Evolutionary conservation across 352 stramenopile species (phyloP).

Genomic region (Phytopythium helicoides): DNA sequence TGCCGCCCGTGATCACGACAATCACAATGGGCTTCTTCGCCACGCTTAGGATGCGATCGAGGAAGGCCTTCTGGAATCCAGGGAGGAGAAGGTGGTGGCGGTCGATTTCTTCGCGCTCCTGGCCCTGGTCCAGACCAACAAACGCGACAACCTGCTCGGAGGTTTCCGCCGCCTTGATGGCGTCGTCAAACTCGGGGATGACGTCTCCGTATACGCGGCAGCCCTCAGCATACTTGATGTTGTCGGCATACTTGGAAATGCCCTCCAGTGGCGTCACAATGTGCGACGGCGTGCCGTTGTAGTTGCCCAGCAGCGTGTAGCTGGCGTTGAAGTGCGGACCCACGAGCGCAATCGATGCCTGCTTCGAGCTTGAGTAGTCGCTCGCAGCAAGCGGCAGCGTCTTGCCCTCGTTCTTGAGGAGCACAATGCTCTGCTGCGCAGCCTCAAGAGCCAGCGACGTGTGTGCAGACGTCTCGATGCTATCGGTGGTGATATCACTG

Average conservation of each 20-base stretch:
- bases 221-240: conserved; percentile 36
- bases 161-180: conserved; percentile 27
- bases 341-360: conserved; percentile 52
- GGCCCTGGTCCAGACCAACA: conserved; percentile 57
- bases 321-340: conserved; percentile 76
- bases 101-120: conserved; percentile 73
- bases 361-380: conserved; percentile 12
- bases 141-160: conserved; percentile 57
- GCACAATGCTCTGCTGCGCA: conserved; percentile 71
- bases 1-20: conserved; percentile 79
- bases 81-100: conserved; percentile 55
- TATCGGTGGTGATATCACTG: conserved; percentile 38
- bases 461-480: conserved; percentile 56
- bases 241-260: conserved; percentile 24
- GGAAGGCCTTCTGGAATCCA: conserved; percentile 57
- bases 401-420: conserved; percentile 86
- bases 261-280: conserved; percentile 64
- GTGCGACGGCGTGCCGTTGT: conserved; percentile 53
- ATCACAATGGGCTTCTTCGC: conserved; percentile 61
- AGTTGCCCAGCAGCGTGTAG: conserved; percentile 65
- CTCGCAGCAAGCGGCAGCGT: conserved; percentile 48
- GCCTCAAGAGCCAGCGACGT: conserved; percentile 59
- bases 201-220: conserved; percentile 58
- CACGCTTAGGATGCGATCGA: conserved; percentile 46
- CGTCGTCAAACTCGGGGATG: conserved; percentile 49